A percentile compares a stretch with the other conserved stretches of the same genome.
These are phyloP conservation scores for Sindora glabra DNA, from an alignment of 306 rosid genomes.

Conservation along the genomic window DNA sequence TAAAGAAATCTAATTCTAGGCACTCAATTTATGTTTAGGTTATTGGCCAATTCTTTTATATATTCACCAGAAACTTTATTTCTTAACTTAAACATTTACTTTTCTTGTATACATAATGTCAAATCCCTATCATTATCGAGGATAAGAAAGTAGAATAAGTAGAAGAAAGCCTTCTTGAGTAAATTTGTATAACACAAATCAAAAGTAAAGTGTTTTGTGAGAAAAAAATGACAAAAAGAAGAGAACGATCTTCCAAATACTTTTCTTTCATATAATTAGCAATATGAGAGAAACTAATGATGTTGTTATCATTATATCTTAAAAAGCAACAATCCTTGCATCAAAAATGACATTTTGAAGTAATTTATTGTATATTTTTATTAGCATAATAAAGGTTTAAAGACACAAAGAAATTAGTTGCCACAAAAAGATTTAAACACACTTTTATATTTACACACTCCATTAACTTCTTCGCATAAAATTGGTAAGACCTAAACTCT, in stretches of 20 bases:
- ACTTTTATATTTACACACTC: too few species aligned
- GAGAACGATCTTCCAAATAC: conserved; percentile 33
- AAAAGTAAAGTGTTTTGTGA: conserved; percentile 27
- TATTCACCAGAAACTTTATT: conserved; percentile 47
- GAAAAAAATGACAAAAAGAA: conserved; percentile 27
- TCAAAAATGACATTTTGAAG: too few species aligned
- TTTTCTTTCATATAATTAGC: conserved; percentile 54
- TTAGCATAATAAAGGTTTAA: too few species aligned
- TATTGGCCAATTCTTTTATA: conserved; percentile 23
- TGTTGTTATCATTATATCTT: conserved; percentile 48
- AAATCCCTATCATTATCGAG: conserved; percentile 36
- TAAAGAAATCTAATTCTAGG: conserved; percentile 49
- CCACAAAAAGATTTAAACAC: too few species aligned
- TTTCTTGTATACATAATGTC: conserved; percentile 49
- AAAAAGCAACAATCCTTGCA: conserved; percentile 43
- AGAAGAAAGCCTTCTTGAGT: conserved; percentile 51
- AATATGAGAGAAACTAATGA: conserved; percentile 35
- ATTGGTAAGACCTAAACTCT: too few species aligned
- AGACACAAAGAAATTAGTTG: too few species aligned
- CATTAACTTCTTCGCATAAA: too few species aligned
- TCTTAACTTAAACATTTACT: conserved; percentile 40
- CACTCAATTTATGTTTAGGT: conserved; percentile 23
- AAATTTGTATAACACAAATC: conserved; percentile 43
- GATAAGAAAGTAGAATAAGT: conserved; percentile 24
- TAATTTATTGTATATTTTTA: too few species aligned